Base-by-base conservation (phyloP, 2,329 filamentous ascomycete species). In the Alternaria sp. region DNA sequence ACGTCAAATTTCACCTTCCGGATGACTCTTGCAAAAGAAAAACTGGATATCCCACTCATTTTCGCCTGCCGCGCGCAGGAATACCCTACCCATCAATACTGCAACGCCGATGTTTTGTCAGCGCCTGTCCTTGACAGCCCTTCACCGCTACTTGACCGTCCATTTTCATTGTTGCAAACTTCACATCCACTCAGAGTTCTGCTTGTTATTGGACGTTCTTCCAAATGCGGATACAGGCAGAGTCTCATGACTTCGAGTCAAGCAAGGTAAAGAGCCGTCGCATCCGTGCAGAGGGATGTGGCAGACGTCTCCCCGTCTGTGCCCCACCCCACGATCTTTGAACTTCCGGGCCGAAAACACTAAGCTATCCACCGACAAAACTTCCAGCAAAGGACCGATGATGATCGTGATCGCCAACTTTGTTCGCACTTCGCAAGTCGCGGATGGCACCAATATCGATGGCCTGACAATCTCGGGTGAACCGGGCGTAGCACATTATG, bases 1-100 rank as follows among this genome's bases (percentile, higher is more conserved):
- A 72, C 66, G 69, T 73, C 68, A 71, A 44, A 16, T 38, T 48
- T 46, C 41, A 20, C 20, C 46, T 42, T 54, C 39, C 42, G 28
- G 49, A 58, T 57, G 34, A 34, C 41, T 52, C 46, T 24, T n/a
- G 39, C n/a, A 42, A 53, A 20, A 48, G 57, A 49, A 30, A 61
- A 55, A 46, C 42, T 26, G 28, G 14, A 39, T 28, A 44, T 58
- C 41, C 49, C 51, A 49, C 53, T 41, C 26, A 54, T 30, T n/a
- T 46, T 54, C 51, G 51, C 22, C 22, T 16, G 9, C 34, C 44
- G 38, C 46, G 44, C 32, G 26, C 34, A 59, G 24, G 38, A 49
- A 22, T 44, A 39, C 54, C 53, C 54, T 42, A 30, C 49, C 49
- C 44, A 41, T 57, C 44, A 28, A 34, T n/a, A 51, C 46, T 57